Evolutionary conservation across 2,329 filamentous ascomycete genomes (phyloP).

Genomic region (Penicillium concentricum): DNA sequence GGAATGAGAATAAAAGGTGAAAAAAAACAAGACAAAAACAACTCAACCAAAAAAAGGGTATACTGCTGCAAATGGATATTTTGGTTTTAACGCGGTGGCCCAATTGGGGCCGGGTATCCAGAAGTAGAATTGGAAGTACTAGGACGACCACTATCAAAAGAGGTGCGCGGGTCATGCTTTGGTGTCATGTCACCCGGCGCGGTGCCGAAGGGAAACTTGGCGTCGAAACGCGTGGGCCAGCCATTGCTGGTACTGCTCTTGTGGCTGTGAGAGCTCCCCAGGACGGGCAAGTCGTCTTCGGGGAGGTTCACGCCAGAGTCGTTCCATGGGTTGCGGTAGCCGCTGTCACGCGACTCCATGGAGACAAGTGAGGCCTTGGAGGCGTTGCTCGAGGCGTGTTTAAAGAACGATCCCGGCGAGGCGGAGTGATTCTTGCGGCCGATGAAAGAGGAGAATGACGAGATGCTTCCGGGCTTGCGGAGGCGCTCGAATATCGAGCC

Average conservation of each 20-base stretch:
- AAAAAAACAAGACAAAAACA: conserved; percentile 39
- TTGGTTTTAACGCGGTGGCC: conserved; percentile 78
- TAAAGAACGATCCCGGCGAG: conserved; percentile 85
- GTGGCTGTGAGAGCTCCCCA: conserved; percentile 58
- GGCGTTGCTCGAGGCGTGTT: conserved; percentile 80
- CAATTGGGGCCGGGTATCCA: conserved; percentile 92
- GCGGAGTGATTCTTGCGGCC: conserved; percentile 93
- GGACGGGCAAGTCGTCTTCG: conserved; percentile 69
- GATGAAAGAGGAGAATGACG: conserved; percentile 92
- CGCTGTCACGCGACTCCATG: conserved; percentile 91
- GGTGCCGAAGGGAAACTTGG: conserved; percentile 63
- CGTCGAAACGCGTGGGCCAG: conserved; percentile 58
- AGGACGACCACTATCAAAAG: conserved; percentile 86
- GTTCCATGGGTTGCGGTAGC: conserved; percentile 96
- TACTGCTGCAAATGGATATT: conserved; percentile 47
- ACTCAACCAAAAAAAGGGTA: conserved; percentile 41
- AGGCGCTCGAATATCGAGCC: conserved; percentile 87
- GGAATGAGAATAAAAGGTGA: conserved; percentile 18
- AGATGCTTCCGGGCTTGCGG: conserved; percentile 91
- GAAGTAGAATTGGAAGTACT: conserved; percentile 96
- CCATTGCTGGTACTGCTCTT: conserved; percentile 62
- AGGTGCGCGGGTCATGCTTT: conserved; percentile 78
- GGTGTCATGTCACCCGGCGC: conserved; percentile 76
- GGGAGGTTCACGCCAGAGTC: conserved; percentile 93
- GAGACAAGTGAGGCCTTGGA: conserved; percentile 95